Evolutionary conservation across 306 rosid species (phyloP).

Genomic region (Hippophae rhamnoides): DNA sequence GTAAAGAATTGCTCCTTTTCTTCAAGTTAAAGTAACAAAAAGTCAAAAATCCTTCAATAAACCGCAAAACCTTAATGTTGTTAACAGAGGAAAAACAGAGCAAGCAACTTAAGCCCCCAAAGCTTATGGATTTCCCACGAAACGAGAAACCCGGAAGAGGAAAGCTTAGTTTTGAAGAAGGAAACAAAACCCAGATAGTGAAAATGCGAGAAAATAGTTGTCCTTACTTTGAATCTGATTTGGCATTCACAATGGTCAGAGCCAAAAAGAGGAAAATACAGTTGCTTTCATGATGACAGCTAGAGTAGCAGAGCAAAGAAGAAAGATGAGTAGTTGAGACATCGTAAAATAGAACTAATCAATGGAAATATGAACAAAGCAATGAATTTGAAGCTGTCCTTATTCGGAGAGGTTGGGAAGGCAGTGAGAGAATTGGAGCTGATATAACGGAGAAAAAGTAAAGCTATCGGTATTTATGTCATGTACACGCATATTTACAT

Average conservation of each 20-base stretch:
- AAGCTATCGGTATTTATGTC: too few species aligned
- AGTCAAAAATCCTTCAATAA: constrained; percentile 5
- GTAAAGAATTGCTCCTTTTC: too few species aligned
- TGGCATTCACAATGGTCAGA: constrained; percentile 6
- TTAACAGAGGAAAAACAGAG: constrained; percentile 21
- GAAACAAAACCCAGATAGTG: constrained; percentile 13
- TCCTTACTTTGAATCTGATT: constrained; percentile 7
- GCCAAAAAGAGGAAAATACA: constrained; percentile 14
- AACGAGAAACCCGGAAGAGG: constrained; percentile 3
- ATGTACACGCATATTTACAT: too few species aligned
- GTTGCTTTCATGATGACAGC: constrained; percentile 16
- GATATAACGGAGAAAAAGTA: too few species aligned
- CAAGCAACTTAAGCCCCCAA: constrained; percentile 4
- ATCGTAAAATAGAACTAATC: constrained; percentile 25
- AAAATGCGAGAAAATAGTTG: constrained; percentile 15
- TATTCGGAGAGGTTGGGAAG: constrained; percentile 3
- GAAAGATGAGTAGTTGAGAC: constrained; percentile 23
- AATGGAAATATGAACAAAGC: constrained; percentile 27
- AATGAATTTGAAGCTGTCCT: constrained; percentile 1
- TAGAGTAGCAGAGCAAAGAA: constrained; percentile 6
- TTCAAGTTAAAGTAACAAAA: background rate
- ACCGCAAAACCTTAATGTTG: constrained; percentile 16
- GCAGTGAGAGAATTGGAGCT: too few species aligned
- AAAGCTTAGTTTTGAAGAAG: constrained; percentile 25
- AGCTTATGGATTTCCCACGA: constrained; percentile 10